Evolutionary conservation across 139 green algal species (phyloP).

Genomic region (Trebouxia sp.): DNA sequence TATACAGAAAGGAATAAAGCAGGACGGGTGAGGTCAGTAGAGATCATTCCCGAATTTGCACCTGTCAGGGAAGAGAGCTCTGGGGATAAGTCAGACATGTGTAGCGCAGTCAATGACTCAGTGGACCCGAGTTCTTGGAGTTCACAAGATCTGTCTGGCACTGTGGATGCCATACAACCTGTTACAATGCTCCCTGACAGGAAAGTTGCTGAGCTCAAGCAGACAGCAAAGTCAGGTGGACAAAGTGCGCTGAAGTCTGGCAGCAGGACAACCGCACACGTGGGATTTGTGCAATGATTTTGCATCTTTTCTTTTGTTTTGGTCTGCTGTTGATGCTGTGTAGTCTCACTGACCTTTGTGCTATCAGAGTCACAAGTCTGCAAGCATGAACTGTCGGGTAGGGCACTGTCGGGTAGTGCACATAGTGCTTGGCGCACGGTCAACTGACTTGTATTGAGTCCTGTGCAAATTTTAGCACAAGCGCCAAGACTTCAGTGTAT

Average conservation of each 20-base stretch:
- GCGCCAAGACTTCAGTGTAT: no score
- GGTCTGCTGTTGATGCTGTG: no score
- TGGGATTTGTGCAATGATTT: not conserved
- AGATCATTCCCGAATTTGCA: not conserved
- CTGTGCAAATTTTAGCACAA: no score
- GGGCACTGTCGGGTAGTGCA: no score
- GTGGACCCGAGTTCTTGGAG: not conserved
- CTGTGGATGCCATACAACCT: not conserved
- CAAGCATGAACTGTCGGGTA: no score
- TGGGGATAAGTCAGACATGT: not conserved
- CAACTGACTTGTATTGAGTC: no score
- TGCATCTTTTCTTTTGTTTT: not conserved
- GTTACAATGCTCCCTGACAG: not conserved
- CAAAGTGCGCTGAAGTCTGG: not conserved
- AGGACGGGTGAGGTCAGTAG: not conserved
- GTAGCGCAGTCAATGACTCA: not conserved
- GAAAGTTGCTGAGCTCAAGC: constrained; percentile 24
- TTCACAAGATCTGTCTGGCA: not conserved
- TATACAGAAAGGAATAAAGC: not conserved
- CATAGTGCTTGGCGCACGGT: no score
- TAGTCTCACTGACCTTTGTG: no score
- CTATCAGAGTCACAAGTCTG: no score
- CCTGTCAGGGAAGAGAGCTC: not conserved
- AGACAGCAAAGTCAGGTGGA: not conserved
- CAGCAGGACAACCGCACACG: constrained; percentile 5